Conservation (phyloP, 352 stramenopile species). For the Pythium grandisporangium region DNA sequence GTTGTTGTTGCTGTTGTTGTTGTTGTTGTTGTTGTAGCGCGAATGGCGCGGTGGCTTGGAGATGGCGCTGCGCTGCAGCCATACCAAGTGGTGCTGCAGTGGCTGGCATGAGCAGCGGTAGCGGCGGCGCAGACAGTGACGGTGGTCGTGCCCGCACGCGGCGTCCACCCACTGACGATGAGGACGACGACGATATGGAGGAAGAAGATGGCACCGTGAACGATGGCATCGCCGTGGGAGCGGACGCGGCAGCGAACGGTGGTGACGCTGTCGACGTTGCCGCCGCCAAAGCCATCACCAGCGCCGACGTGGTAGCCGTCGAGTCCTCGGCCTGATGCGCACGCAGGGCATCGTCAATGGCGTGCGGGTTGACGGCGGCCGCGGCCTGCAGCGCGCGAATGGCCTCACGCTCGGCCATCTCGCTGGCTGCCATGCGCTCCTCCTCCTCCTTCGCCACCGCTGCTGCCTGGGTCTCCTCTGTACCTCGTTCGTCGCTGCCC, state of each 20-base stretch:
- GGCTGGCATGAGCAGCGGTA: neutral
- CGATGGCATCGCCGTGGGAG: neutral
- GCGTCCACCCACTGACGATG: neutral
- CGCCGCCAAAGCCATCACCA: no score
- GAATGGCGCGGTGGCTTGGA: constrained; percentile 19
- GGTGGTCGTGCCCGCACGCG: no score
- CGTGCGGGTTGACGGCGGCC: constrained; percentile 10
- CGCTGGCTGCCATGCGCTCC: neutral
- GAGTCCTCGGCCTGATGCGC: constrained; percentile 3
- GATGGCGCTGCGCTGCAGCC: no score
- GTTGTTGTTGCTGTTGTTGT: constrained; percentile 48
- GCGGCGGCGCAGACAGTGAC: no score
- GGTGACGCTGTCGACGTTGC: no score
- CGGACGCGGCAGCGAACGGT: no score
- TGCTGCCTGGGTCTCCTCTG: neutral
- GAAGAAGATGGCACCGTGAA: no score
- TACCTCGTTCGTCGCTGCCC: no score
- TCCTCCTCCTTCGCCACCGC: neutral
- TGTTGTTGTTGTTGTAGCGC: constrained; percentile 57
- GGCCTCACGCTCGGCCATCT: constrained; percentile 7
- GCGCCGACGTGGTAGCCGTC: neutral
- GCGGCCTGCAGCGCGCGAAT: constrained; percentile 15
- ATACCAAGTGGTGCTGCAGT: neutral
- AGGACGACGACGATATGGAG: neutral
- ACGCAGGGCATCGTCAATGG: constrained; percentile 14